These are phyloP conservation scores for Trametes versicolor DNA, from an alignment of 1,284 basidiomycete genomes.

Conservation along the genomic window DNA sequence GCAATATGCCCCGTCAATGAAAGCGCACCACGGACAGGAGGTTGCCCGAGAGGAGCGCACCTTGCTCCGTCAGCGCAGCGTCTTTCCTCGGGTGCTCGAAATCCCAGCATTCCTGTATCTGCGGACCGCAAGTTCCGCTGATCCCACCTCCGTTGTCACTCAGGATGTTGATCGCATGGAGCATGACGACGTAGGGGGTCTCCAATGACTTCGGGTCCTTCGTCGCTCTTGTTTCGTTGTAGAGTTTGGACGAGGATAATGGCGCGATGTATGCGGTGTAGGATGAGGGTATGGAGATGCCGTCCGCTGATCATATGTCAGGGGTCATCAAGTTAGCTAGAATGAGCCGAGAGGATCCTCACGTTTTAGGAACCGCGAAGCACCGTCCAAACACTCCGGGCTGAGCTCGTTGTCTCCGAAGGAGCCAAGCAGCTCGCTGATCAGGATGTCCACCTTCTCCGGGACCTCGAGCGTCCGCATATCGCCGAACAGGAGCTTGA, in stretches of 20 bases:
- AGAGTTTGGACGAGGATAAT: constrained; percentile 91
- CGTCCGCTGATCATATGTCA: constrained; percentile 66
- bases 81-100: constrained; percentile 94
- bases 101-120: constrained; percentile 96
- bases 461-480: constrained; percentile 89
- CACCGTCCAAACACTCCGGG: constrained; percentile 98
- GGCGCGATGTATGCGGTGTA: constrained; percentile 97
- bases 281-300: constrained; percentile 95
- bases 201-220: constrained; percentile 79
- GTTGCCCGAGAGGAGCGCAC: constrained; percentile 48
- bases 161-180: constrained; percentile 90
- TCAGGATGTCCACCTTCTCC: constrained; percentile 91
- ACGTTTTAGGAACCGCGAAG: constrained; percentile 91
- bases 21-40: constrained; percentile 1
- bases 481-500: constrained; percentile 90
- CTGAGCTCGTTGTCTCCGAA: constrained; percentile 99
- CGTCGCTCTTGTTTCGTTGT: constrained; percentile 77
- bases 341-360: constrained; percentile 38
- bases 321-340: not conserved
- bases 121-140: constrained; percentile 76
- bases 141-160: constrained; percentile 75
- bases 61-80: constrained; percentile 75
- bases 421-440: constrained; percentile 95
- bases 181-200: constrained; percentile 99
- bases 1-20: constrained; percentile 13